phyloP scores from a whole-genome alignment of 768 basidiomycete genomes.

The Pleurotus platypus region DNA sequence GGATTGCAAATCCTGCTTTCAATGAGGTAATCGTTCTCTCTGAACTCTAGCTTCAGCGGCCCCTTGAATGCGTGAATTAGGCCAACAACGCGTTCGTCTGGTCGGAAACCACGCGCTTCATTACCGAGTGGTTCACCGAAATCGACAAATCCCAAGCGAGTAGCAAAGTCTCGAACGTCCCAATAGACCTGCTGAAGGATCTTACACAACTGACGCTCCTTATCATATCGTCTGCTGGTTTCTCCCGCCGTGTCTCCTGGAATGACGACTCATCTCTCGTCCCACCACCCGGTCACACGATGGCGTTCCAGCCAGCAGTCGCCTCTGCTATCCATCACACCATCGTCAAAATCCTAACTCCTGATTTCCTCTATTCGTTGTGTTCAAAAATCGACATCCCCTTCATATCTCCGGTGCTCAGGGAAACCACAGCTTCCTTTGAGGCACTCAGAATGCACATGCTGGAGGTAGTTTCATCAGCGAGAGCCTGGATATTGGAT shows the following conservation, averaged over 20 bases:
- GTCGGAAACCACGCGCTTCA: slow-evolving; percentile 36
- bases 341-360: slow-evolving; percentile 18
- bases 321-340: slow-evolving; percentile 20
- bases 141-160: slow-evolving; percentile 20
- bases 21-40: slow-evolving; percentile 32
- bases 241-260: slow-evolving; percentile 26
- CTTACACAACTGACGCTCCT: slow-evolving; percentile 23
- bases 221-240: slow-evolving; percentile 26
- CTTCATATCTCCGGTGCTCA: slow-evolving; percentile 22
- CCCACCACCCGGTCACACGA: slow-evolving; percentile 16
- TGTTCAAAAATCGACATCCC: slow-evolving; percentile 21
- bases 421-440: slow-evolving; percentile 20
- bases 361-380: slow-evolving; percentile 19
- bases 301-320: slow-evolving; percentile 21
- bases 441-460: slow-evolving; percentile 25
- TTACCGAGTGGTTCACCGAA: slow-evolving; percentile 38
- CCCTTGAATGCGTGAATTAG: slow-evolving; percentile 10
- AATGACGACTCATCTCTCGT: slow-evolving; percentile 14
- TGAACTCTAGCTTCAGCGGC: neutral
- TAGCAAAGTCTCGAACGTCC: slow-evolving; percentile 1
- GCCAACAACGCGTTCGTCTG: slow-evolving; percentile 46
- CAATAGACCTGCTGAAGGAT: slow-evolving; percentile 20
- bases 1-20: slow-evolving; percentile 44
- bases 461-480: slow-evolving; percentile 25
- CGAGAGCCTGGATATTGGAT: slow-evolving; percentile 19